These are phyloP conservation scores for Kazachstania taianensis DNA, from an alignment of 805 yeast species.

Conservation along the genomic window DNA sequence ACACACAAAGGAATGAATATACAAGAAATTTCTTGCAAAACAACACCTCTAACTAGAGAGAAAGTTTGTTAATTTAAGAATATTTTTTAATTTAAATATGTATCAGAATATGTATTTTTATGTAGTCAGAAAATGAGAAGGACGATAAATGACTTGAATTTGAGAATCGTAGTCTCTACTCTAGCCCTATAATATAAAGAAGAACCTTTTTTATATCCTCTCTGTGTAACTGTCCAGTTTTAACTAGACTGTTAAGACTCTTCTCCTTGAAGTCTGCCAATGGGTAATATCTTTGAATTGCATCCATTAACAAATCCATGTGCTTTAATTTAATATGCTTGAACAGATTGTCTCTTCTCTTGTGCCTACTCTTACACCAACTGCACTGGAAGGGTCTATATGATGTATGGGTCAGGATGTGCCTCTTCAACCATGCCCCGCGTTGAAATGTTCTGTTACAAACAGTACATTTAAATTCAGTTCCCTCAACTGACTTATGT, in stretches of 20 bases:
- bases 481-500: no score
- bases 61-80: no score
- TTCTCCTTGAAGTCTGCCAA: slow-evolving; percentile 4
- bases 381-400: slow-evolving; percentile 22
- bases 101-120: no score
- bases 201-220: slow-evolving; percentile 19
- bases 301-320: slow-evolving; percentile 16
- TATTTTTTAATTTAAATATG: no score
- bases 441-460: slow-evolving; percentile 24
- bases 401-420: slow-evolving; percentile 23
- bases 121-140: no score
- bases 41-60: no score
- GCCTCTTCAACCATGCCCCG: slow-evolving; percentile 27
- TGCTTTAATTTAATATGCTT: slow-evolving; percentile 28
- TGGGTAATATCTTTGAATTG: slow-evolving; percentile 4
- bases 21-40: no score
- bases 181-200: neutral
- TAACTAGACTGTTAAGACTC: slow-evolving; percentile 7
- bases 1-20: no score
- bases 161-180: no score
- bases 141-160: no score
- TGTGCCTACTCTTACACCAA: slow-evolving; percentile 26
- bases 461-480: slow-evolving; percentile 18
- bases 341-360: slow-evolving; percentile 26
- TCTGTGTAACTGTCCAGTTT: slow-evolving; percentile 15